phyloP scores from a whole-genome alignment of 148 eudicot genomes.

The Pouteria glomerata region DNA sequence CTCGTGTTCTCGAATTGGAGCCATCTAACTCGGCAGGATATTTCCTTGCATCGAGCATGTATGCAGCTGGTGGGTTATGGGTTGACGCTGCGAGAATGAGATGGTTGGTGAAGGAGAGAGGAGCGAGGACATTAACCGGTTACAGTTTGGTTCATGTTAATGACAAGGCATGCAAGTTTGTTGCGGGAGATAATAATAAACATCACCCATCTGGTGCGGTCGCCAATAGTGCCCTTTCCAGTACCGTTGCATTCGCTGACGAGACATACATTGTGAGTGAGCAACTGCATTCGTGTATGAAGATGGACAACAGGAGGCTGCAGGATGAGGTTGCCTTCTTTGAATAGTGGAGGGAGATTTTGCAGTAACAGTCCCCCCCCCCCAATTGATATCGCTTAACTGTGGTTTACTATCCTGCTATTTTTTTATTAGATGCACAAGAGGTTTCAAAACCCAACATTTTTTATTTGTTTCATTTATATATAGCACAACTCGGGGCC shows the following conservation, averaged over 20 bases:
- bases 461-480: no score
- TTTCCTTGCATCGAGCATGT: constrained; percentile 61
- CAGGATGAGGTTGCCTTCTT: constrained; percentile 13
- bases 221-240: no score
- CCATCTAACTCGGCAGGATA: constrained; percentile 64
- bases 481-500: no score
- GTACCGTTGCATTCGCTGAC: constrained; percentile 27
- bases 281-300: constrained; percentile 50
- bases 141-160: constrained; percentile 56
- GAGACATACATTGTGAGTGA: constrained; percentile 25
- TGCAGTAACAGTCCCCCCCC: no score
- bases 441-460: no score
- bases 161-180: constrained; percentile 42
- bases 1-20: constrained; percentile 58
- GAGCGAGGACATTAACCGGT: constrained; percentile 52
- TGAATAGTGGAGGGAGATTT: not conserved
- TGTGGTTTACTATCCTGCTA: no score
- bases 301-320: constrained; percentile 21
- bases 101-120: constrained; percentile 49
- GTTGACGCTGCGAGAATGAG: constrained; percentile 55
- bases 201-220: no score
- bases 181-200: constrained; percentile 46
- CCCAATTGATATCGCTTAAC: no score
- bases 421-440: no score
- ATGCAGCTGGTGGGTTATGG: constrained; percentile 66